Percentiles rank a stretch among this genome's conserved stretches.
phyloP scores from a whole-genome alignment of 2,329 filamentous ascomycete species.

The Corynespora cassiicola region DNA sequence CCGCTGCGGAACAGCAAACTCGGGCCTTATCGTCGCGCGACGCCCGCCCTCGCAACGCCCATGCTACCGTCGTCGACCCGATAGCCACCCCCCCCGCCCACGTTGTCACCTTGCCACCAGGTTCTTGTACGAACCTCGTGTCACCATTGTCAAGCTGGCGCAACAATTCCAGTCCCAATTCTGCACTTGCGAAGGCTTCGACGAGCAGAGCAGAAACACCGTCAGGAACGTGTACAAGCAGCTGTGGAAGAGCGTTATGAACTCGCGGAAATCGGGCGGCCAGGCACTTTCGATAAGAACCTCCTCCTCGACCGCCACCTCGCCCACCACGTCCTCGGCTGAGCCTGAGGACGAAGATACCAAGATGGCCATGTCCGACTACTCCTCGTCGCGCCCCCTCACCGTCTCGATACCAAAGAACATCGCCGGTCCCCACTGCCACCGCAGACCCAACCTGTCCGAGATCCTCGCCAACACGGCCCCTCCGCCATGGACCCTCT shows the following conservation, averaged over 20 bases:
- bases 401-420: slow-evolving; percentile 57
- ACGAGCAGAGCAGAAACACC: slow-evolving; percentile 39
- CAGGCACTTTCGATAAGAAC: slow-evolving; percentile 39
- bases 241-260: slow-evolving; percentile 47
- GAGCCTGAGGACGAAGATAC: slow-evolving; percentile 53
- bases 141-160: slow-evolving; percentile 45
- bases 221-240: slow-evolving; percentile 45
- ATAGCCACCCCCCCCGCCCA: slow-evolving; percentile 22
- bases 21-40: slow-evolving; percentile 9
- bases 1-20: too few species aligned
- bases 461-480: slow-evolving; percentile 90
- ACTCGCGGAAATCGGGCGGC: slow-evolving; percentile 35
- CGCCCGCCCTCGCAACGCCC: slow-evolving; percentile 13
- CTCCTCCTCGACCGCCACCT: slow-evolving; percentile 39
- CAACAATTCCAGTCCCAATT: slow-evolving; percentile 37
- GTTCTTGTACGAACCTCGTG: slow-evolving; percentile 43
- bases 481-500: slow-evolving; percentile 85
- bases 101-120: slow-evolving; percentile 31
- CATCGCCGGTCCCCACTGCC: slow-evolving; percentile 57
- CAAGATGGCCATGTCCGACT: slow-evolving; percentile 57
- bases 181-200: slow-evolving; percentile 41
- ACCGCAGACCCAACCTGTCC: slow-evolving; percentile 74
- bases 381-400: slow-evolving; percentile 52
- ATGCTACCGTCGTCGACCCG: slow-evolving; percentile 19
- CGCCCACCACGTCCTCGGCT: slow-evolving; percentile 37